Base-by-base conservation (phyloP, 2,329 filamentous ascomycete genomes). In the Diaporthe helianthi region DNA sequence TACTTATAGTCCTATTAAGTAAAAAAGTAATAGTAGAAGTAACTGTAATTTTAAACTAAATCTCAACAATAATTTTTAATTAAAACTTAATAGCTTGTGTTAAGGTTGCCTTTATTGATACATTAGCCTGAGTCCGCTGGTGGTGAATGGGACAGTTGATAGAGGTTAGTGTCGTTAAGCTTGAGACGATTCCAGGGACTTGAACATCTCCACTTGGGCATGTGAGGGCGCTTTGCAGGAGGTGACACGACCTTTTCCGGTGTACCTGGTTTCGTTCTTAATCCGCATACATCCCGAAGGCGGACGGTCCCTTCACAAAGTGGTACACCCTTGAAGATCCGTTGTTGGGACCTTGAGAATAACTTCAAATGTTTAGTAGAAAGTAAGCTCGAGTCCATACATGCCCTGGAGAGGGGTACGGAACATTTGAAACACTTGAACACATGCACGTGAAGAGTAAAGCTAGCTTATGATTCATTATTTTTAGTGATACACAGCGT, bases 161-260 rank as follows among this genome's bases (percentile, higher is more conserved):
- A 6, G 26, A 51, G 17, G 65, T 29, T 7, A 54, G 65, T 8
- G 29, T 51, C 5, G 54, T n/a, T n/a, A n/a, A n/a, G n/a, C n/a
- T n/a, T 44, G 68, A 9, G 49, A 68, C 6, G 26, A 54, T 53
- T 47, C 22, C 10, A 61, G 66, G 5, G n/a, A n/a, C n/a, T n/a
- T n/a, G n/a, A n/a, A n/a, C 29, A 68, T 13, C 68, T 69, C 54
- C 51, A n/a, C n/a, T n/a, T n/a, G n/a, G n/a, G n/a, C n/a, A 69
- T 29, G 68, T 67, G 46, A 61, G 69, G 12, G 60, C 63, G 13
- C 46, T 63, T 63, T 33, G 63, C 19, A 4, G 49, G 49, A 24
- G 38, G 31, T 26, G 63, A 22, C 1, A 19, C 24, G n/a, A 54
- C 33, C 24, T 44, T 65, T 54, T 31, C 47, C 38, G 26, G 63